A percentile compares a stretch with the other conserved stretches of the same genome.
phyloP scores from a whole-genome alignment of 352 stramenopile species.

The Phytophthora fragariaefolia region DNA sequence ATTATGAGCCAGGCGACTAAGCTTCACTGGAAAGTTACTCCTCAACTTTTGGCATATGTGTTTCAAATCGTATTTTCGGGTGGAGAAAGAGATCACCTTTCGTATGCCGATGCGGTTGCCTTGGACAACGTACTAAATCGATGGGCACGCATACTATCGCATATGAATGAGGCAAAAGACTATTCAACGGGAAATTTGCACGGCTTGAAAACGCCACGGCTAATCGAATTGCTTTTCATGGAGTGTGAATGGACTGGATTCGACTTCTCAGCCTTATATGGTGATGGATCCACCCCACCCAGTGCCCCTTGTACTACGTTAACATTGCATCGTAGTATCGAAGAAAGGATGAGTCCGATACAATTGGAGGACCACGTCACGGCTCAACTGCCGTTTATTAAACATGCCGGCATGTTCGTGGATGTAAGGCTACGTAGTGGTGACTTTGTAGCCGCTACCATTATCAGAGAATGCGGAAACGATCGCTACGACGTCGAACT shows the following conservation, averaged over 20 bases:
- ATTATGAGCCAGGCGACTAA: slow-evolving; percentile 49
- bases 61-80: slow-evolving; percentile 60
- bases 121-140: slow-evolving; percentile 59
- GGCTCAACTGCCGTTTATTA: slow-evolving; percentile 38
- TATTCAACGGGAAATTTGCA: slow-evolving; percentile 68
- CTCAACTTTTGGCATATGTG: slow-evolving; percentile 65
- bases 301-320: background rate
- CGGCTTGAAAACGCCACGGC: slow-evolving; percentile 61
- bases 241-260: slow-evolving; percentile 78
- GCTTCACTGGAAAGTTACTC: slow-evolving; percentile 73
- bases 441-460: slow-evolving; percentile 50
- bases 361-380: slow-evolving; percentile 40
- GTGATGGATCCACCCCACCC: background rate
- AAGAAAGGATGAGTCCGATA: slow-evolving; percentile 29
- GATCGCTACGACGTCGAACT: slow-evolving; percentile 49
- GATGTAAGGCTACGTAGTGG: slow-evolving; percentile 45
- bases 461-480: slow-evolving; percentile 50
- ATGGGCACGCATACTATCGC: slow-evolving; percentile 58
- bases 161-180: slow-evolving; percentile 62
- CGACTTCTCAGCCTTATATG: slow-evolving; percentile 38
- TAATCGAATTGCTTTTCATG: slow-evolving; percentile 60
- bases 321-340: background rate
- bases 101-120: slow-evolving; percentile 52
- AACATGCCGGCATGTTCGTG: slow-evolving; percentile 54
- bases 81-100: slow-evolving; percentile 60